Evolutionary conservation across 2,329 filamentous ascomycete genomes (phyloP).

Genomic region (Neonectria neomacrospora): DNA sequence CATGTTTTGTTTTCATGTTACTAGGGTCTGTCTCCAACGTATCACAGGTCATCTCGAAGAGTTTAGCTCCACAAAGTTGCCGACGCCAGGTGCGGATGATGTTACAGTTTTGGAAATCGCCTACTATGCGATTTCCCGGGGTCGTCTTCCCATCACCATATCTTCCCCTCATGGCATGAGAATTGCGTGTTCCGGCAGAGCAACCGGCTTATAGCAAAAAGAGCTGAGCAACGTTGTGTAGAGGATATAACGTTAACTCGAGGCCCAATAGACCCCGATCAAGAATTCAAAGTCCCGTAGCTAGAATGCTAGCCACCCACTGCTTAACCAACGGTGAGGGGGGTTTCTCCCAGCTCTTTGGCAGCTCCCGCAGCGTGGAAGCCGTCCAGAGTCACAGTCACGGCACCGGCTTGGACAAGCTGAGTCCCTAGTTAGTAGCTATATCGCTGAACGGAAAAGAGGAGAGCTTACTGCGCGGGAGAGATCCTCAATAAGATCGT

Average conservation of each 20-base stretch:
- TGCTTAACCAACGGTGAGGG: conserved; percentile 39
- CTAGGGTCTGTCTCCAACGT: conserved; percentile 32
- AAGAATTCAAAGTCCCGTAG: neutral
- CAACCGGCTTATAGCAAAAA: neutral
- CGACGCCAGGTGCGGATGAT: conserved; percentile 42
- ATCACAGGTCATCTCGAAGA: conserved; percentile 28
- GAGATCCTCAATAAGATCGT: conserved; percentile 93
- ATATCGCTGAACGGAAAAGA: neutral
- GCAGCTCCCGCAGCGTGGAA: conserved; percentile 71
- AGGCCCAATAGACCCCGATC: neutral
- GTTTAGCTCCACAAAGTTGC: conserved; percentile 37
- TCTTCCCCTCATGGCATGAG: neutral
- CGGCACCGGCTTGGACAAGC: conserved; percentile 94
- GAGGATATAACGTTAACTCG: neutral
- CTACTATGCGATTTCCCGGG: neutral
- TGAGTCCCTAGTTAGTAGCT: conserved; percentile 52
- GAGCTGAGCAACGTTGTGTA: neutral
- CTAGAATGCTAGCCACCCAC: conserved; percentile 1
- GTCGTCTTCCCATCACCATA: neutral
- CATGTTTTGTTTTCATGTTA: conserved; percentile 23
- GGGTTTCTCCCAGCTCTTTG: conserved; percentile 48
- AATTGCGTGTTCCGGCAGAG: neutral
- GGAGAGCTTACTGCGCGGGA: conserved; percentile 80
- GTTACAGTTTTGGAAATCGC: conserved; percentile 29
- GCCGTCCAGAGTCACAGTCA: conserved; percentile 84